A percentile compares a stretch with the other conserved stretches of the same genome.
Evolutionary conservation across 2,329 filamentous ascomycete genomes (phyloP).

Genomic region (Xylariaceae sp.): DNA sequence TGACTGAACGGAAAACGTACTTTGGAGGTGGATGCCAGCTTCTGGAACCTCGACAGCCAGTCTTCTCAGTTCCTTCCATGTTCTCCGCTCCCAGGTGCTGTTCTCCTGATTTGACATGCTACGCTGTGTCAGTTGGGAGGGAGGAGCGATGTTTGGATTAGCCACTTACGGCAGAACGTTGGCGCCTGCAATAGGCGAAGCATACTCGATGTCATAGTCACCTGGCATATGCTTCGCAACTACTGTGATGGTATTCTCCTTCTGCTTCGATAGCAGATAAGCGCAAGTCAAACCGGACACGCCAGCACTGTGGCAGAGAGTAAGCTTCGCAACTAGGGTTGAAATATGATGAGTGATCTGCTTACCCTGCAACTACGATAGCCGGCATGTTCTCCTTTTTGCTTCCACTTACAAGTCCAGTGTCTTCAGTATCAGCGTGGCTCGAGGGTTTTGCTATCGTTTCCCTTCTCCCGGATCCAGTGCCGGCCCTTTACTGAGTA

Average conservation of each 20-base stretch:
- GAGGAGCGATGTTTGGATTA: neutral
- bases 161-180: constrained; percentile 28
- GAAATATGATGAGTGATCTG: neutral
- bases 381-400: constrained; percentile 18
- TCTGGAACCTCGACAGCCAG: constrained; percentile 29
- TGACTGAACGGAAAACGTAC: too few relatives aligned
- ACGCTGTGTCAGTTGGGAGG: neutral
- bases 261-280: constrained; percentile 28
- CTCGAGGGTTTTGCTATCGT: too few relatives aligned
- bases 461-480: too few relatives aligned
- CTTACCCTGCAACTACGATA: constrained; percentile 28
- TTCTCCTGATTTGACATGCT: constrained; percentile 25
- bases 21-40: constrained; percentile 29
- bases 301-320: constrained; percentile 20
- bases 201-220: constrained; percentile 88
- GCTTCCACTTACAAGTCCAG: too few relatives aligned
- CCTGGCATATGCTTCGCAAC: constrained; percentile 50
- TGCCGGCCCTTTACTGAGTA: too few relatives aligned
- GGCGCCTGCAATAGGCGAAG: constrained; percentile 46
- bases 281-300: constrained; percentile 30
- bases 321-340: neutral
- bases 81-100: constrained; percentile 26
- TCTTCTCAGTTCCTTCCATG: constrained; percentile 26
- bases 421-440: too few relatives aligned
- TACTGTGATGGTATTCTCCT: constrained; percentile 53